phyloP scores from a whole-genome alignment of 169 alveolate genomes.

The Cryptosporidium sp. region DNA sequence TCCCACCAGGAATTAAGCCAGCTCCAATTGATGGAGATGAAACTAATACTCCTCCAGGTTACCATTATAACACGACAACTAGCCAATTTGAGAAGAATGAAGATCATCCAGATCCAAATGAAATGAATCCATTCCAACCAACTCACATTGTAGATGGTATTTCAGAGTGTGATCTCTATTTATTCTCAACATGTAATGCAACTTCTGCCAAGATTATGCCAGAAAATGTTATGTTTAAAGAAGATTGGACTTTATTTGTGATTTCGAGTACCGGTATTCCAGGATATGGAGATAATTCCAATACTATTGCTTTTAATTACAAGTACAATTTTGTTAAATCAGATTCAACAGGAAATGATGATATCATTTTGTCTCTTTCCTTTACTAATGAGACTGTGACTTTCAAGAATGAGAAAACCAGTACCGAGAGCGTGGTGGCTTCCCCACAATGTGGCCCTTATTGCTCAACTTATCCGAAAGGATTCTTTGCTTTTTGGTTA shows the following conservation, averaged over 20 bases:
- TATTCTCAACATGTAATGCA: constrained; percentile 8
- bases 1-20: constrained; percentile 19
- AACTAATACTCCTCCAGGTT: background rate
- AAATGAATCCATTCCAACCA: background rate
- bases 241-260: background rate
- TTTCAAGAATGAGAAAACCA: background rate
- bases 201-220: background rate
- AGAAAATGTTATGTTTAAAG: background rate
- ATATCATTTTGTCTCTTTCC: too few relatives aligned
- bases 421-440: background rate
- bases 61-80: constrained; percentile 11
- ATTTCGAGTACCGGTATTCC: constrained; percentile 25
- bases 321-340: too few relatives aligned
- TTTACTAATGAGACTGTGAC: background rate
- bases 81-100: constrained; percentile 10
- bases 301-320: too few relatives aligned
- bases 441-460: constrained; percentile 75
- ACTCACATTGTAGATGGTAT: background rate
- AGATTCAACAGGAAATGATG: too few relatives aligned
- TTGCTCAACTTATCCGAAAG: constrained; percentile 70
- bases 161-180: background rate
- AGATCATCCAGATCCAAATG: background rate
- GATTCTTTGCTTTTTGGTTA: constrained; percentile 69
- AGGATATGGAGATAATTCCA: too few relatives aligned
- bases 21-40: background rate